Evolutionary conservation across 345 rosid species (phyloP).

Genomic region (Mallotus nudiflorus): DNA sequence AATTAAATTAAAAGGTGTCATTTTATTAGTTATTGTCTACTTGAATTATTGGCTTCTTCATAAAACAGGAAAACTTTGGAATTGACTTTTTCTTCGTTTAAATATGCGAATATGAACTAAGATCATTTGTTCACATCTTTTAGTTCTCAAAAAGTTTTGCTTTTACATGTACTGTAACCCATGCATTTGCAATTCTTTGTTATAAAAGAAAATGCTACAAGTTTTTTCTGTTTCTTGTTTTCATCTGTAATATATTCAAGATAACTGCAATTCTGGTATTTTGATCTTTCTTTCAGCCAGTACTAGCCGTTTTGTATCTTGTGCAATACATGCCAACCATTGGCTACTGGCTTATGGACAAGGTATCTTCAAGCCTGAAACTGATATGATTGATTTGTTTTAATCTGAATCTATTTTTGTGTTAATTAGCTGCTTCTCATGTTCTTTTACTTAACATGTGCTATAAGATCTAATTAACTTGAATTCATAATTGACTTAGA

Average conservation of each 20-base stretch:
- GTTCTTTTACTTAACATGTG: not conserved
- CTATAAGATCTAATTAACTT: not conserved
- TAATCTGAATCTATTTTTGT: not conserved
- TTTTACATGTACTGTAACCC: not conserved
- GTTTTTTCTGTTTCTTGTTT: no score
- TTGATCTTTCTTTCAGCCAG: constrained; percentile 61
- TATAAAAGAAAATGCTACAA: not conserved
- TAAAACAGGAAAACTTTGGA: not conserved
- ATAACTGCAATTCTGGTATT: not conserved
- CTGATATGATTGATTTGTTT: no score
- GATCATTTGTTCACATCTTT: no score
- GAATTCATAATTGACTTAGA: constrained; percentile 33
- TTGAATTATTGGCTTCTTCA: no score
- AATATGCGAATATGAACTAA: no score
- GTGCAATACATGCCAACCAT: constrained; percentile 85
- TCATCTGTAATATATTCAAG: no score
- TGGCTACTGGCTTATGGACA: constrained; percentile 96
- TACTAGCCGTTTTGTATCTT: constrained; percentile 79
- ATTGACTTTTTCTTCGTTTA: not conserved
- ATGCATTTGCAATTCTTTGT: not conserved
- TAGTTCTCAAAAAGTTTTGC: no score
- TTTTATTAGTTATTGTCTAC: no score
- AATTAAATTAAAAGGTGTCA: no score
- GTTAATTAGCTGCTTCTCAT: not conserved
- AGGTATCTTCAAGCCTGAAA: constrained; percentile 47